Evolutionary conservation across 345 rosid genomes (phyloP).

Genomic region (thale cress (Arabidopsis thaliana)): DNA sequence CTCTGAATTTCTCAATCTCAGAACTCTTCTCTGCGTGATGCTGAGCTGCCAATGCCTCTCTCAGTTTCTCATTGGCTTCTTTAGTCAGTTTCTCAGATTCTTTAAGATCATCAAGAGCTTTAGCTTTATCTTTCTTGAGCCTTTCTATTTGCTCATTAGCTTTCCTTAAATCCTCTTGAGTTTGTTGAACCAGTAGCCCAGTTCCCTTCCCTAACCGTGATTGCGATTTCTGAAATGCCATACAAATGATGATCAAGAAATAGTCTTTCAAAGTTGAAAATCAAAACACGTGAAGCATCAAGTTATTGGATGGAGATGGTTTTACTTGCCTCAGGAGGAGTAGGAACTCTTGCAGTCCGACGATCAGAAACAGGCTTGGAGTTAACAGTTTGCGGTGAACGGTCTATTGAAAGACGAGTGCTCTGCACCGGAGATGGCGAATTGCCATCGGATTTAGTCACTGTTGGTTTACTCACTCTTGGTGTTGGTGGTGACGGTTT

Average conservation of each 20-base stretch:
- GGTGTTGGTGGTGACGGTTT: conserved; percentile 74
- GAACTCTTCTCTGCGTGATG: conserved; percentile 87
- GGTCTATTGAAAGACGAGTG: conserved; percentile 71
- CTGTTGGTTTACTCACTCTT: conserved; percentile 60
- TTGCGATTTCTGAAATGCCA: conserved; percentile 59
- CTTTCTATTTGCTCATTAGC: conserved; percentile 69
- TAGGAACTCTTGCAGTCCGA: conserved; percentile 61
- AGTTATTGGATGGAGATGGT: not conserved
- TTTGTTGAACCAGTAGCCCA: conserved; percentile 67
- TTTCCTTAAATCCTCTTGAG: conserved; percentile 81
- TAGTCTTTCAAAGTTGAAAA: conserved; percentile 20
- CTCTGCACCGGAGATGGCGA: conserved; percentile 62
- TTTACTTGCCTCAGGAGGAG: conserved; percentile 72
- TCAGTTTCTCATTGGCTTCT: conserved; percentile 77
- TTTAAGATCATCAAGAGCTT: conserved; percentile 74
- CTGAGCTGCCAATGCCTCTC: conserved; percentile 87
- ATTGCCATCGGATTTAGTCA: conserved; percentile 64
- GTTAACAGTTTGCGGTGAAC: conserved; percentile 65
- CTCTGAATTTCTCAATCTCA: conserved; percentile 88
- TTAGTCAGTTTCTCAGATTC: conserved; percentile 64
- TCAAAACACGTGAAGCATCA: not conserved
- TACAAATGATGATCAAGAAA: not conserved
- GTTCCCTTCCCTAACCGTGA: conserved; percentile 61
- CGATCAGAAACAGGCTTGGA: conserved; percentile 75
- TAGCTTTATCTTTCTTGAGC: conserved; percentile 80